Percentiles rank a stretch among this genome's conserved stretches.
phyloP scores from a whole-genome alignment of 805 yeast genomes.

The Sugiyamaella lignohabitans region DNA sequence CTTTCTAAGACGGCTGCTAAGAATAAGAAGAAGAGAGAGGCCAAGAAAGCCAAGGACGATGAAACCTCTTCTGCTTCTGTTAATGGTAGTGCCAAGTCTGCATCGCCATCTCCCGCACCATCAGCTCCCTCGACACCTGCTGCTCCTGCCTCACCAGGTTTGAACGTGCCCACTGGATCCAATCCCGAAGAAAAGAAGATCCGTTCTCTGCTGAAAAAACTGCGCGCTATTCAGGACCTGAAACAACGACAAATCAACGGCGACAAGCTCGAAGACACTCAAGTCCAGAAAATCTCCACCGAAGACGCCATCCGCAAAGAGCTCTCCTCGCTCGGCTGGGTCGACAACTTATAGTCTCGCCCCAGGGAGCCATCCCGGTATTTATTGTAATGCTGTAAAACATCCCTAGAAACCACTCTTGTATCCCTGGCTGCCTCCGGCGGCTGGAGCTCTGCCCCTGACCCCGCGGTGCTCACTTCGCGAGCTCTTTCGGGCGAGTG shows the following conservation, averaged over 20 bases:
- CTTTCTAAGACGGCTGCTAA: constrained; percentile 63
- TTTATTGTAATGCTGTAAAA: no score
- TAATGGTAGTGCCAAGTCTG: not conserved
- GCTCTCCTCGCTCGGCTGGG: constrained; percentile 70
- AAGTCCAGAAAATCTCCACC: constrained; percentile 78
- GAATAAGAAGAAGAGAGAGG: constrained; percentile 65
- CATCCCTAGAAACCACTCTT: not conserved
- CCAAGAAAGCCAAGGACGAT: constrained; percentile 16
- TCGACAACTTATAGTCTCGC: constrained; percentile 23
- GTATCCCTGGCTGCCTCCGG: not conserved
- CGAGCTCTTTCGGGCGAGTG: no score
- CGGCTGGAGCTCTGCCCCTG: not conserved
- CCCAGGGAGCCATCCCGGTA: no score
- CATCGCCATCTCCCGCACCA: constrained; percentile 26
- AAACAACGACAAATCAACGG: constrained; percentile 79
- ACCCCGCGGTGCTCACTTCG: not conserved
- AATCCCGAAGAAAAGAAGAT: constrained; percentile 77
- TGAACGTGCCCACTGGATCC: constrained; percentile 6
- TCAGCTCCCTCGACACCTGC: constrained; percentile 28
- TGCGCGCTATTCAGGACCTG: constrained; percentile 89
- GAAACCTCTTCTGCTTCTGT: constrained; percentile 4
- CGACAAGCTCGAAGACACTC: constrained; percentile 88
- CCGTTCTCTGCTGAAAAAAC: constrained; percentile 81
- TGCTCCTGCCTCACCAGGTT: constrained; percentile 14
- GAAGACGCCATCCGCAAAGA: constrained; percentile 77